Base-by-base conservation (phyloP, 2,329 filamentous ascomycete genomes). In the Rhynchosporium graminicola region DNA sequence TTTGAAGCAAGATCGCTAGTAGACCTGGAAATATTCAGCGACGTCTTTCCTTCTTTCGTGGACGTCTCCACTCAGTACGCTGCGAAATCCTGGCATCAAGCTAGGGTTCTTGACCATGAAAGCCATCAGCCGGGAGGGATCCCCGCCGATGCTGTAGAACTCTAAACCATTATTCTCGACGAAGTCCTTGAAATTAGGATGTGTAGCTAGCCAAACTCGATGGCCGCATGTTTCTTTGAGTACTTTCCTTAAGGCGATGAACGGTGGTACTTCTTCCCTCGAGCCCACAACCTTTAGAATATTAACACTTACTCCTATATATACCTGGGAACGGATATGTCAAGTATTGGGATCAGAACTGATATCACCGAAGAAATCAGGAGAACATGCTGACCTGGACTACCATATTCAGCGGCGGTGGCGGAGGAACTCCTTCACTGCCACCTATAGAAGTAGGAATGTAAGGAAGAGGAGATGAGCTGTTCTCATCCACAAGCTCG, bases 91-190 rank as follows among this genome's bases (percentile, higher is more conserved):
- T 1, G 92, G 92, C 87, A 96, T 91, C 36, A 96, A 79, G 0
- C 91, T 90, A 0, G 92, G 91, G 68, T 95, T 90, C 75, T 93
- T 93, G 51, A 95, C 91, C 91, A 96, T 96, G 71, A 93, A 95
- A 3, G 91, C 90, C 89, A 92, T 92, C 46, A 92, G 79, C 70
- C 89, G 83, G 1, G 86, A 82, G 1, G 89, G 89, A 72, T 92
- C 88, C 2, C 89, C 89, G 15, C 89, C 88, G 57, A 92, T 89
- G 64, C 78, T 83, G 74, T 89, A 92, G 74, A 92, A 93, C 70
- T 92, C 90, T 12, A 92, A 80, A 0, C 82, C 87, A 72, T 87
- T 86, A 58, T 89, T 84, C 63, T 86, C 82, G 3, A 92, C 86
- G 67, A 92, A 90, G 0, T 79, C 74, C 67, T 84, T 80, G 69